Evolutionary conservation across 2,329 filamentous ascomycete genomes (phyloP).

Genomic region (Hymenoscyphus repandus): DNA sequence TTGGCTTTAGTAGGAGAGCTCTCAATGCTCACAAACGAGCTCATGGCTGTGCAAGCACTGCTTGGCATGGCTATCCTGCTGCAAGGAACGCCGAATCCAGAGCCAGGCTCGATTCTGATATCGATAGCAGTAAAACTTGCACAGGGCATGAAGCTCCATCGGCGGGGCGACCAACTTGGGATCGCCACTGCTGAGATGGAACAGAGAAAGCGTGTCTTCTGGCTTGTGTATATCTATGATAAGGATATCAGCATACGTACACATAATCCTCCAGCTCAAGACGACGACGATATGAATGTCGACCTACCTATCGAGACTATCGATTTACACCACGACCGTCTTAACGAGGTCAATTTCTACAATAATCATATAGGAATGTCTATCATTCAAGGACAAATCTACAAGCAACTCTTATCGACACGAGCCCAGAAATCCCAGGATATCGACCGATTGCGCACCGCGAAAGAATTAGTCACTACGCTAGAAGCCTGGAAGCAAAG

Average conservation of each 20-base stretch:
- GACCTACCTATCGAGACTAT: slow-evolving; percentile 92
- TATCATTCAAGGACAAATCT: too few relatives aligned
- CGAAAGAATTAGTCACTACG: too few relatives aligned
- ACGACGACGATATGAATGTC: slow-evolving; percentile 88
- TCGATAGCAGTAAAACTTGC: slow-evolving; percentile 85
- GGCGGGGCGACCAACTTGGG: slow-evolving; percentile 86
- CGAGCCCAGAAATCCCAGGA: too few relatives aligned
- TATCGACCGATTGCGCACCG: too few relatives aligned
- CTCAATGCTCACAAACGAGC: slow-evolving; percentile 91
- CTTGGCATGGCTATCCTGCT: slow-evolving; percentile 92
- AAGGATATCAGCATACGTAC: slow-evolving; percentile 70
- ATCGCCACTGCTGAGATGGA: slow-evolving; percentile 91
- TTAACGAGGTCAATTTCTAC: too few relatives aligned
- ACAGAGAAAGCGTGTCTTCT: slow-evolving; percentile 75
- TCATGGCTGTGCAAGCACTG: slow-evolving; percentile 89
- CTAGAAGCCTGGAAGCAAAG: too few relatives aligned
- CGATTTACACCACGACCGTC: too few relatives aligned
- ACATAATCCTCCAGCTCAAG: slow-evolving; percentile 66
- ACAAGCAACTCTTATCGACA: too few relatives aligned
- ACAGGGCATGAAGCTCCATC: slow-evolving; percentile 93
- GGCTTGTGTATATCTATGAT: slow-evolving; percentile 70
- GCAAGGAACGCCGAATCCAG: slow-evolving; percentile 93
- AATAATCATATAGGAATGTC: too few relatives aligned
- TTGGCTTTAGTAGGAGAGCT: slow-evolving; percentile 90
- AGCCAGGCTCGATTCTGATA: slow-evolving; percentile 86